Percentiles rank a stretch among this genome's conserved stretches.
Conservation (phyloP, 2,329 filamentous ascomycete genomes). For the Diaporthe amygdali region DNA sequence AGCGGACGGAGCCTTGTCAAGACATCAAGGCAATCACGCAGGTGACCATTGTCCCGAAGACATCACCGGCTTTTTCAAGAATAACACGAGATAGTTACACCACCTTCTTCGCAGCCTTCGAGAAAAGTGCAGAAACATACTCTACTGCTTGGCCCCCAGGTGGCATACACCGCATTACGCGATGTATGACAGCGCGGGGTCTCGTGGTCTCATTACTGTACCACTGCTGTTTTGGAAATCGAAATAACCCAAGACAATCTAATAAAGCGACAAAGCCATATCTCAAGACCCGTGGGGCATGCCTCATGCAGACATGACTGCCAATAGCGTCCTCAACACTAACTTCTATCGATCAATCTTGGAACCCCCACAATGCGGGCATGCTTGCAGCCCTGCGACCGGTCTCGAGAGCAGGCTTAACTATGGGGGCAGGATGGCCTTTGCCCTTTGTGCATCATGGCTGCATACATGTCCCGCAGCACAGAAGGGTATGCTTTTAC, state of each 20-base stretch:
- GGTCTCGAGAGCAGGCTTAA: not conserved
- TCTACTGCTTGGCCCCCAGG: too few species aligned
- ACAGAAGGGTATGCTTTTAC: not conserved
- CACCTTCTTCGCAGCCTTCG: not conserved
- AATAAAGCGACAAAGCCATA: not conserved
- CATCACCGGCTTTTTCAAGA: not conserved
- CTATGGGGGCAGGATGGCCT: not conserved
- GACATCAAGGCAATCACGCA: not conserved
- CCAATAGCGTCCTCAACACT: not conserved
- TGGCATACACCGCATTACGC: not conserved
- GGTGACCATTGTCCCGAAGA: not conserved
- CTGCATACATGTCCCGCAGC: not conserved
- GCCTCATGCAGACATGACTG: not conserved
- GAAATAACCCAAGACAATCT: not conserved
- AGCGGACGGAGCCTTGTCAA: not conserved
- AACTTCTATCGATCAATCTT: not conserved
- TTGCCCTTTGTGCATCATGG: not conserved
- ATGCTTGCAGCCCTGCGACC: not conserved
- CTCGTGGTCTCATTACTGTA: not conserved
- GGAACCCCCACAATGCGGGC: not conserved
- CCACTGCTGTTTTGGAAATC: not conserved
- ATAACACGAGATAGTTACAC: not conserved
- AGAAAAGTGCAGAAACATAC: not conserved
- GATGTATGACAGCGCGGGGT: not conserved
- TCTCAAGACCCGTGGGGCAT: not conserved